A percentile compares a stretch with the other conserved stretches of the same genome.
Conservation (phyloP, 2,329 filamentous ascomycete species). For the Aureobasidium musti region DNA sequence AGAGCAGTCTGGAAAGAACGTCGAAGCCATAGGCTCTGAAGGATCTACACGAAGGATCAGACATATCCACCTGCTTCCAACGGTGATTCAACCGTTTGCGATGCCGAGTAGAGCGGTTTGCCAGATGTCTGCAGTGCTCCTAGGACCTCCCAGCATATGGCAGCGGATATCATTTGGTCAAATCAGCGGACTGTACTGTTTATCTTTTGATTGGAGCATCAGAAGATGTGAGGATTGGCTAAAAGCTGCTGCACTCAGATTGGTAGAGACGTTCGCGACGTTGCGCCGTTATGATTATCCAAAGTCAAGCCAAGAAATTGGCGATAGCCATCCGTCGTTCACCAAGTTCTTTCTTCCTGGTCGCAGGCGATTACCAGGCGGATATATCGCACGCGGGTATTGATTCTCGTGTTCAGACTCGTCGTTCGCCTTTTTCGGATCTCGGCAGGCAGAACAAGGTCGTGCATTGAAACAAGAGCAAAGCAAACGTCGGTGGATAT, state of each 20-base stretch:
- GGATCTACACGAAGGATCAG: slow-evolving; percentile 1
- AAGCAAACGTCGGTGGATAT: too few relatives aligned
- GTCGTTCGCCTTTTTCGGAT: background rate
- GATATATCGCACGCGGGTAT: background rate
- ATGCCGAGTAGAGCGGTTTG: background rate
- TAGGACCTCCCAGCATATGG: too few relatives aligned
- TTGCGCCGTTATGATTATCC: background rate
- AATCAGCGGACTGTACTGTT: background rate
- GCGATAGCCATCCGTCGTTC: background rate
- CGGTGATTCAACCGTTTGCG: background rate
- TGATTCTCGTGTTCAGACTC: background rate
- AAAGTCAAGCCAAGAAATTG: background rate
- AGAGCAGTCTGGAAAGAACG: background rate
- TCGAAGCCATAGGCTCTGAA: background rate
- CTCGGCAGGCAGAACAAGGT: background rate
- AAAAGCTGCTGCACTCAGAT: background rate
- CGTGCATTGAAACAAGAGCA: background rate
- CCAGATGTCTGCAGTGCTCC: too few relatives aligned
- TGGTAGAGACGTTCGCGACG: background rate
- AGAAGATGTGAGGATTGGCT: background rate
- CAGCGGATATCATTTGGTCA: background rate
- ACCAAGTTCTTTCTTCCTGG: background rate
- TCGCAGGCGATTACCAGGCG: background rate
- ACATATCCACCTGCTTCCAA: background rate
- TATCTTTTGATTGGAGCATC: too few relatives aligned